A percentile compares a stretch with the other conserved stretches of the same genome.
These are phyloP conservation scores for Blastobotrys elegans DNA, from an alignment of 1,139 yeast genomes.

Conservation along the genomic window DNA sequence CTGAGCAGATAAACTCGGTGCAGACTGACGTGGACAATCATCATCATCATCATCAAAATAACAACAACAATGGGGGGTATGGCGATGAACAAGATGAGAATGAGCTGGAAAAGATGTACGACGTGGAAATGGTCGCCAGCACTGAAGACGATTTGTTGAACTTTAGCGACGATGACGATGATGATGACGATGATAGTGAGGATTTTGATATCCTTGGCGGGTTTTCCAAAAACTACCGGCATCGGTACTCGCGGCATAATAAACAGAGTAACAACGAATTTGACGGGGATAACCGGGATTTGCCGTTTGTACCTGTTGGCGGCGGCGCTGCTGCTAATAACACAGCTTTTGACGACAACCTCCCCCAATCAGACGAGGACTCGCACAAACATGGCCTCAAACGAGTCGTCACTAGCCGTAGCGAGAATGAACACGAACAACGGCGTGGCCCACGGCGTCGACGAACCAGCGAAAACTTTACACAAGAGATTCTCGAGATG, in stretches of 20 bases:
- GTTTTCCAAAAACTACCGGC: not conserved
- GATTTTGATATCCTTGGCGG: not conserved
- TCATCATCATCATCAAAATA: no score
- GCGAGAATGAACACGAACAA: conserved; percentile 4
- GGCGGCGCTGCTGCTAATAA: not conserved
- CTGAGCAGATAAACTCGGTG: conserved; percentile 11
- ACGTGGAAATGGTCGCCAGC: conserved; percentile 4
- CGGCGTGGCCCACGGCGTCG: conserved; percentile 11
- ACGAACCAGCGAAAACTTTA: conserved; percentile 11
- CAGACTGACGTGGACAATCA: conserved; percentile 13
- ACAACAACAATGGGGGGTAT: not conserved
- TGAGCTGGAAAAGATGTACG: not conserved
- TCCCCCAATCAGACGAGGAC: not conserved
- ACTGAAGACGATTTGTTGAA: conserved; percentile 8
- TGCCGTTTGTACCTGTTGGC: conserved; percentile 13
- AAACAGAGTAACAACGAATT: no score
- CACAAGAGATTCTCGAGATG: conserved; percentile 6
- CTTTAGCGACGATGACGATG: conserved; percentile 4
- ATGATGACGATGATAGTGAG: not conserved
- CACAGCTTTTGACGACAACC: not conserved
- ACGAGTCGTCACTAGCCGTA: conserved; percentile 10
- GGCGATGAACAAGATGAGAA: conserved; percentile 2
- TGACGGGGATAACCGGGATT: conserved; percentile 2
- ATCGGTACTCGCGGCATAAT: not conserved
- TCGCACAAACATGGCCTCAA: conserved; percentile 11